Conservation (phyloP, 306 rosid genomes). For the Amphicarpaea edgeworthii region DNA sequence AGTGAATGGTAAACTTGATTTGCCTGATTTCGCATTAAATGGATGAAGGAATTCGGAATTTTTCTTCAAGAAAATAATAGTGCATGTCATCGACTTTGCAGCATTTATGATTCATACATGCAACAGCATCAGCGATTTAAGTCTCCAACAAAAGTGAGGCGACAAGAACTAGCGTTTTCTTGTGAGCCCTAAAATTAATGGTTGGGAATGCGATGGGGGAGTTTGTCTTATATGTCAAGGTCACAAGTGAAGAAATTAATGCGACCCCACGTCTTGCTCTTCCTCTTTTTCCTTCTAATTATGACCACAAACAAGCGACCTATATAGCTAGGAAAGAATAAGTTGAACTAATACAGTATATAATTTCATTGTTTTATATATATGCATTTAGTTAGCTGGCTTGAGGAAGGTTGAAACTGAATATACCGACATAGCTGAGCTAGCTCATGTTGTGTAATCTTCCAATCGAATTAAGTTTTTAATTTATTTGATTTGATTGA, state of each 20-base stretch:
- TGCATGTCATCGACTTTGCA: slow-evolving; percentile 31
- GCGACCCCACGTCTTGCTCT: slow-evolving; percentile 30
- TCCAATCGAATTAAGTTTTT: slow-evolving; percentile 15
- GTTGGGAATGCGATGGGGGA: slow-evolving; percentile 1
- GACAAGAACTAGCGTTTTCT: slow-evolving; percentile 33
- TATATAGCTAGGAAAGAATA: neutral
- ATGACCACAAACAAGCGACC: slow-evolving; percentile 11
- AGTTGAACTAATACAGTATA: no score
- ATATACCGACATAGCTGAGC: slow-evolving; percentile 1
- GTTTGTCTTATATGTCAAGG: slow-evolving; percentile 28
- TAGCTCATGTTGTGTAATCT: slow-evolving; percentile 6
- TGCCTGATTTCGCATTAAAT: neutral
- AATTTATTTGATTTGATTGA: slow-evolving; percentile 15
- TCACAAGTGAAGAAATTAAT: slow-evolving; percentile 16
- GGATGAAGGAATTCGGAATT: neutral
- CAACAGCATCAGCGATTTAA: neutral
- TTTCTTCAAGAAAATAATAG: neutral
- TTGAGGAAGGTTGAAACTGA: neutral
- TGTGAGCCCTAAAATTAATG: slow-evolving; percentile 35
- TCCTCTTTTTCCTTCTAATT: neutral
- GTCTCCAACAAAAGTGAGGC: neutral
- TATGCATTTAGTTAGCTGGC: neutral
- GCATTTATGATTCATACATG: slow-evolving; percentile 1
- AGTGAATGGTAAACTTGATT: neutral
- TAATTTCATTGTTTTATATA: neutral